phyloP scores from a whole-genome alignment of 805 yeast species.

The Monosporozyma unispora region DNA sequence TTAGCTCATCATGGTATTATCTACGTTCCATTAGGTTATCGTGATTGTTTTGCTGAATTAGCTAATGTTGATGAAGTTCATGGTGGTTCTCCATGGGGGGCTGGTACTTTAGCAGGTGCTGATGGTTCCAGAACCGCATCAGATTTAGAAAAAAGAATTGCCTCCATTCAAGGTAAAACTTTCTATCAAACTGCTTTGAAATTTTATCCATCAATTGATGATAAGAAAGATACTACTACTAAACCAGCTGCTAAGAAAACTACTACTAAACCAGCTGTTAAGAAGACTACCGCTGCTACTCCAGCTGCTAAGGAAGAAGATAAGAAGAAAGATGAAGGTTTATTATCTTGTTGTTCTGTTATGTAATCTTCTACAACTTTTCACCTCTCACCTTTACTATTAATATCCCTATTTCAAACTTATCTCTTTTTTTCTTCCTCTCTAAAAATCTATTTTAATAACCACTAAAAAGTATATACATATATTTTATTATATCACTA shows the following conservation, averaged over 20 bases:
- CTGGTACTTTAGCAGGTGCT: slow-evolving; percentile 68
- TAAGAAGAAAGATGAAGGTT: slow-evolving; percentile 19
- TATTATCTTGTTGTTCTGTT: slow-evolving; percentile 26
- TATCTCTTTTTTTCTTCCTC: too few species aligned
- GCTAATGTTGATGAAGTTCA: slow-evolving; percentile 58
- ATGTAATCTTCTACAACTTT: too few species aligned
- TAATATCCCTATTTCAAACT: not conserved
- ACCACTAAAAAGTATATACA: too few species aligned
- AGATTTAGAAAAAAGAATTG: slow-evolving; percentile 55
- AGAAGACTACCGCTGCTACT: slow-evolving; percentile 8
- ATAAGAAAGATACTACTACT: not conserved
- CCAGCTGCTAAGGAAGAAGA: slow-evolving; percentile 15
- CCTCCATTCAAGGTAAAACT: slow-evolving; percentile 56
- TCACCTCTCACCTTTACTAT: not conserved
- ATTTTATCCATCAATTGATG: slow-evolving; percentile 5
- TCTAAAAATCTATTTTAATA: too few species aligned
- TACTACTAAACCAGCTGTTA: slow-evolving; percentile 34
- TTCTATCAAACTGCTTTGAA: slow-evolving; percentile 41
- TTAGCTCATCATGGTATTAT: slow-evolving; percentile 72
- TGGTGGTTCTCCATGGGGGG: slow-evolving; percentile 87
- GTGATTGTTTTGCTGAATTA: slow-evolving; percentile 44
- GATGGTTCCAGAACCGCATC: slow-evolving; percentile 71
- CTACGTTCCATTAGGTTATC: slow-evolving; percentile 72
- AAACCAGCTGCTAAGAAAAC: slow-evolving; percentile 18
- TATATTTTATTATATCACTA: too few species aligned